Conservation (phyloP, 73 alveolate species). For the Uronychia setigera region DNA sequence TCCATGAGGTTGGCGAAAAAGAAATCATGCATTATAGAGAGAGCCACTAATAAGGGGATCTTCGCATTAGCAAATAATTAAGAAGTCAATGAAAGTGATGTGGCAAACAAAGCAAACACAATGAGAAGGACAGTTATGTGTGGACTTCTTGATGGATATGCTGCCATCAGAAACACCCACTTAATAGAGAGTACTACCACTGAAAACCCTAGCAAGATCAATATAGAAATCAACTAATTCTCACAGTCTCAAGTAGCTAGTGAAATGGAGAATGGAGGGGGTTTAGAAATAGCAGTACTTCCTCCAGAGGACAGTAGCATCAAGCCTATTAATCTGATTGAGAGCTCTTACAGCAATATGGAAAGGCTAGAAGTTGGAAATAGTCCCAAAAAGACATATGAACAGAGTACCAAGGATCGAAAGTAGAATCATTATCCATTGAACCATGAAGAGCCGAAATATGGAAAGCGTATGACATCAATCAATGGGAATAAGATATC, state of each 20-base stretch:
- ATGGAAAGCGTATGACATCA: too few species aligned
- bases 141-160: background rate
- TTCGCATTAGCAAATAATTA: background rate
- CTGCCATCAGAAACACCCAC: background rate
- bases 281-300: background rate
- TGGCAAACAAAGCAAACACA: background rate
- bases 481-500: background rate
- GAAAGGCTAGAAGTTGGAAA: background rate
- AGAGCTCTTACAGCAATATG: background rate
- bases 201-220: background rate
- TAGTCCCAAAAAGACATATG: background rate
- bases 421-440: background rate
- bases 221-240: background rate
- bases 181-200: background rate
- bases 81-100: background rate
- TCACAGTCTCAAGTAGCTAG: background rate
- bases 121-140: background rate
- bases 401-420: background rate
- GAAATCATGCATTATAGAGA: background rate
- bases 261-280: background rate
- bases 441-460: background rate
- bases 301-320: background rate
- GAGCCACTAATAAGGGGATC: background rate
- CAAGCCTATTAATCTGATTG: background rate
- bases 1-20: background rate